Conservation (phyloP, 2,329 filamentous ascomycete genomes). For the Teratosphaeria zuluensis region DNA sequence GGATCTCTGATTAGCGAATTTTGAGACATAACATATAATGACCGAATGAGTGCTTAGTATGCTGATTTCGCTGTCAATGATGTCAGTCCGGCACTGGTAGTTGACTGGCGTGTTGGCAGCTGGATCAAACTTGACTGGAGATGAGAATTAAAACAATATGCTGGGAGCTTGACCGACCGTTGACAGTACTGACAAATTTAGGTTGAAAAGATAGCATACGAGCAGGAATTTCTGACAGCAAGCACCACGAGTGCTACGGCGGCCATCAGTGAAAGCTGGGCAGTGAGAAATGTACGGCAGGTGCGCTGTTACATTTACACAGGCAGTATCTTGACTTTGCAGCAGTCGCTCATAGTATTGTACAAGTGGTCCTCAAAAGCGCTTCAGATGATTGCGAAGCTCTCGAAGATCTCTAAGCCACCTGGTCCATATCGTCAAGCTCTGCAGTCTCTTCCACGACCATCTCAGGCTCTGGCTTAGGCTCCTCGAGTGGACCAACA, state of each 20-base stretch:
- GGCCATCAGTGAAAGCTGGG: background rate
- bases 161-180: no score
- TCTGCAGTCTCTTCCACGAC: conserved; percentile 12
- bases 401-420: conserved; percentile 4
- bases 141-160: no score
- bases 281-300: background rate
- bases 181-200: no score
- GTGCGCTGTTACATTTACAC: background rate
- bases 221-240: no score
- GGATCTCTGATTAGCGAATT: no score
- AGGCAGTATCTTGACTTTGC: background rate
- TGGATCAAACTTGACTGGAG: no score
- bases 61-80: no score
- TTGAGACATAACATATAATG: no score
- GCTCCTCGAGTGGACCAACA: conserved; percentile 35
- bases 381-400: background rate
- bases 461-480: conserved; percentile 8
- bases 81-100: no score
- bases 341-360: background rate
- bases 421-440: conserved; percentile 22
- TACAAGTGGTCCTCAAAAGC: background rate
- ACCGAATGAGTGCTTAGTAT: no score
- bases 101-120: no score
- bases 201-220: no score
- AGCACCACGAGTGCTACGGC: background rate